These are phyloP conservation scores for Rhododendron henanense DNA, from an alignment of 148 eudicot genomes.

Conservation along the genomic window DNA sequence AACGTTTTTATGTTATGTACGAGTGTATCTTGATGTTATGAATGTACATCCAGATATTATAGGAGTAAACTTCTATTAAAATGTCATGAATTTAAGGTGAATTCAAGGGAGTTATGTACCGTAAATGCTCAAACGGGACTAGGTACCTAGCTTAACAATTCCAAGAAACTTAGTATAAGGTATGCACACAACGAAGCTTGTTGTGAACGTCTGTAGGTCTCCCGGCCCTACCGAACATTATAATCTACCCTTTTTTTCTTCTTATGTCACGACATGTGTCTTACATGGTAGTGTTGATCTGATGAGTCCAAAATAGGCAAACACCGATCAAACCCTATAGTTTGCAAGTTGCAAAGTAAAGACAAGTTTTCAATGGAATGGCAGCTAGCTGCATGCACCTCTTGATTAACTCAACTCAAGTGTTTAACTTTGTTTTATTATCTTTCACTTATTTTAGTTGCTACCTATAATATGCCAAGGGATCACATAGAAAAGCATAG, in stretches of 20 bases:
- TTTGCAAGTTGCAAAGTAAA: background rate
- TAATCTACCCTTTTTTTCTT: background rate
- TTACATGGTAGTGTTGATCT: background rate
- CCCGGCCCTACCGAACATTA: background rate
- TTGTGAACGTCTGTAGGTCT: background rate
- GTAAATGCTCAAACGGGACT: background rate
- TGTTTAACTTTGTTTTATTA: background rate
- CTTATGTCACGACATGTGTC: background rate
- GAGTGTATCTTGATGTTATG: background rate
- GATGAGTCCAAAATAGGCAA: background rate
- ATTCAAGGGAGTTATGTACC: background rate
- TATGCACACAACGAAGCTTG: background rate
- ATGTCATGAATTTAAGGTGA: background rate
- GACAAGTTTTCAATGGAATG: background rate
- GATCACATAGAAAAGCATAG: background rate
- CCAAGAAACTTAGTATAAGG: background rate
- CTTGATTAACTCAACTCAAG: background rate
- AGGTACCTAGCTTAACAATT: background rate
- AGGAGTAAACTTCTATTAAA: too few species aligned
- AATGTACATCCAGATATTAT: too few species aligned
- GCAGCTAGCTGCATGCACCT: background rate
- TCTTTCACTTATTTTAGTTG: background rate
- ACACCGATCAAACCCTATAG: background rate
- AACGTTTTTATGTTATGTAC: background rate
- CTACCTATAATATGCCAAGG: background rate